Evolutionary conservation across 441 rosid species (phyloP), one percentile per base, ranked within the genome.

Genomic region (Daphne laureola): DNA sequence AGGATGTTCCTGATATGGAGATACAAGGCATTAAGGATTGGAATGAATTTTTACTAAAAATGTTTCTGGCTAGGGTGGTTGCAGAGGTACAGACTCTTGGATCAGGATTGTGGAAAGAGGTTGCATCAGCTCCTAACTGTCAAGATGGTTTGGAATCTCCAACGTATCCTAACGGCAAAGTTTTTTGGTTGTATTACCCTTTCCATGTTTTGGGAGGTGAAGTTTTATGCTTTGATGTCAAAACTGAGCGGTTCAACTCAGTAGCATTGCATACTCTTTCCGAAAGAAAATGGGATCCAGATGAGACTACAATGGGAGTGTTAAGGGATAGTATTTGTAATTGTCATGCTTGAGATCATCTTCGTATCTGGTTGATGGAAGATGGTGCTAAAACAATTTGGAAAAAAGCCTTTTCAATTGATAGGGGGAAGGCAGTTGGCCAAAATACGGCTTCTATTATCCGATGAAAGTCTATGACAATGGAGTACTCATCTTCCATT

Each of bases 301-400:
- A 21, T 36, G 2, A 53, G 5, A 12, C 42, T 54, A 49, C 35
- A 17, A 54, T 54, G 59, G 54, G 49, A 17, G 54, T 62, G 9
- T 26, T 62, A 42, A 46, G 49, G 8, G 59, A 54, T 11, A 53
- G 42, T 3, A 59, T 62, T 17, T 54, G 45, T 17, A 42, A 54
- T 16, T 38, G 49, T 48, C 54, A 54, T 15, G 40, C 53, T 36
- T 53, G 5, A 9, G 13, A 8, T 35, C 41, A 5, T 51, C 13
- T 46, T 46, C 49, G 47, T 26, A 14, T 62, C 16, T 62, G 66
- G 66, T 53, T 54, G 12, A 62, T 62, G 66, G 43, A 47, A 27
- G 42, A 62, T 15, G 54, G 54, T 13, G 60, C 54, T n/a, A 54
- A 54, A 25, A 43, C 25, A 9, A 53, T 59, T 47, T 62, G 66